These are phyloP conservation scores for Aurinia saxatilis DNA, from an alignment of 345 rosid genomes.

Conservation along the genomic window DNA sequence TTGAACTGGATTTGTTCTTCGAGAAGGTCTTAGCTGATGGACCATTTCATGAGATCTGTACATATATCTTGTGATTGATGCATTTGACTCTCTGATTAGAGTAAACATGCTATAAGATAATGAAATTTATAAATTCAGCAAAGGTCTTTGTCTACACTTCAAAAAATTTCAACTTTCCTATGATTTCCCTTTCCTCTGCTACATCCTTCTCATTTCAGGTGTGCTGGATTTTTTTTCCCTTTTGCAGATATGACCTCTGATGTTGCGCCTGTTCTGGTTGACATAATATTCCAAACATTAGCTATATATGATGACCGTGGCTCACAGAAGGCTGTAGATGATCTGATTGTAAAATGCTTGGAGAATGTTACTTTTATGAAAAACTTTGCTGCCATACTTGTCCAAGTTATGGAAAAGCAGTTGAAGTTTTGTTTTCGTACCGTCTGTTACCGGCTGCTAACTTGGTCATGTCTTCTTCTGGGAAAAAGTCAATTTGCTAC, in stretches of 20 bases:
- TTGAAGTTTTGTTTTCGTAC: constrained; percentile 46
- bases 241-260: constrained; percentile 73
- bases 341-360: constrained; percentile 50
- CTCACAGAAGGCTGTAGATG: constrained; percentile 82
- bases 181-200: background rate
- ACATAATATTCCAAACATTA: constrained; percentile 61
- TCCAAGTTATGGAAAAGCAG: constrained; percentile 83
- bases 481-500: constrained; percentile 64
- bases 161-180: background rate
- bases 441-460: constrained; percentile 65
- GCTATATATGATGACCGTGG: constrained; percentile 65
- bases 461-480: constrained; percentile 84
- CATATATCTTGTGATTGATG: background rate
- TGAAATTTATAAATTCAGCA: background rate
- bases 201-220: background rate
- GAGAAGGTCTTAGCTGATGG: background rate
- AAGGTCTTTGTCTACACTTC: background rate
- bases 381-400: constrained; percentile 72
- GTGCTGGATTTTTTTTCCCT: background rate
- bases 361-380: constrained; percentile 64
- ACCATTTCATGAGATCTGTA: background rate
- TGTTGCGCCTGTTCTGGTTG: constrained; percentile 48
- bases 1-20: background rate
- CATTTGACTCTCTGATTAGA: background rate
- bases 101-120: background rate